These are phyloP conservation scores for Scalesia atractyloides DNA, from an alignment of 129 eudicot genomes.

Conservation along the genomic window DNA sequence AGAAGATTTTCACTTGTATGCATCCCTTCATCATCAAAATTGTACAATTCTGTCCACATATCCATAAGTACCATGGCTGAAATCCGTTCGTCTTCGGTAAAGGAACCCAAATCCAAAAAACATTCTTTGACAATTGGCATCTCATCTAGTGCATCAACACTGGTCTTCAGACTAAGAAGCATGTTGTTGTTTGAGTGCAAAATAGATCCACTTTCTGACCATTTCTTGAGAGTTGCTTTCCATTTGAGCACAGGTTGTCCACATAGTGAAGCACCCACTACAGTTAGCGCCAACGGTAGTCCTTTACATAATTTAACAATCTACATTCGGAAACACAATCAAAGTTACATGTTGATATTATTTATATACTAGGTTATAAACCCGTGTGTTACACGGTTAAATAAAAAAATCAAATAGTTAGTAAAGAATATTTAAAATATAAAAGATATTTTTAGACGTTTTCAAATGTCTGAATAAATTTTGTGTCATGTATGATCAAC, in stretches of 20 bases:
- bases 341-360: neutral
- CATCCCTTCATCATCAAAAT: slow-evolving; percentile 39
- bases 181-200: slow-evolving; percentile 19
- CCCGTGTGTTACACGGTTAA: too few relatives aligned
- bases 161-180: slow-evolving; percentile 19
- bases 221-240: slow-evolving; percentile 17
- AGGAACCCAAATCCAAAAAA: slow-evolving; percentile 44
- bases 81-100: slow-evolving; percentile 42
- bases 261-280: slow-evolving; percentile 37
- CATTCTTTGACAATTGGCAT: slow-evolving; percentile 34
- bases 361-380: too few relatives aligned
- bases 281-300: slow-evolving; percentile 39
- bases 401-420: too few relatives aligned
- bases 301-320: slow-evolving; percentile 35
- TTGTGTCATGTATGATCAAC: too few relatives aligned
- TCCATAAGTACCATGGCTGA: slow-evolving; percentile 36
- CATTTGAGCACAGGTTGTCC: slow-evolving; percentile 28
- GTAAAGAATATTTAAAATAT: too few relatives aligned
- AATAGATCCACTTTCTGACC: slow-evolving; percentile 25
- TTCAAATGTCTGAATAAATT: too few relatives aligned
- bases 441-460: too few relatives aligned
- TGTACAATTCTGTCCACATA: slow-evolving; percentile 44
- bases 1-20: slow-evolving; percentile 25
- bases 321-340: slow-evolving; percentile 19
- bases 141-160: slow-evolving; percentile 42